Evolutionary conservation across 768 basidiomycete species (phyloP), one percentile per base, ranked within the genome.

Genomic region (Rhodotorula paludigena): DNA sequence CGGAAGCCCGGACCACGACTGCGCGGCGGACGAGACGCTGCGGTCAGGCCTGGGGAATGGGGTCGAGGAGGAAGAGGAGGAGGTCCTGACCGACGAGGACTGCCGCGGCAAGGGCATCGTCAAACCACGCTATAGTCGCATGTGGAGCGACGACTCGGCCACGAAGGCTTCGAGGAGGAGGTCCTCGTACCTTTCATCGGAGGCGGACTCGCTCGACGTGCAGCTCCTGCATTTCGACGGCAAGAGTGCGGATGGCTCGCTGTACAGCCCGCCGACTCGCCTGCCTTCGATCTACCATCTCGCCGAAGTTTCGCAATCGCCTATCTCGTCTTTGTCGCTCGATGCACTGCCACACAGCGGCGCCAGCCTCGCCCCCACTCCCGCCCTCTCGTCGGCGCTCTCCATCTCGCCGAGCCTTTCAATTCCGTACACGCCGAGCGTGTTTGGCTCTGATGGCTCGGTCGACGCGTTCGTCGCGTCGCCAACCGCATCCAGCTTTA

Each of bases 221-320:
- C 60, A 60, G 20, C 12, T 53, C 32, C 42, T 58, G 36, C 38
- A 57, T 15, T 32, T 60, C 33, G 25, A 42, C 18, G 59, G 36
- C 30, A 16, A 16, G 42, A 12, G 23, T 30, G 33, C 20, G 11
- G 45, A 25, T 23, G 60, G 54, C 53, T 57, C 62, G n/a, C n/a
- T n/a, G 11, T 66, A 66, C 55, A 52, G 30, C 11, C 57, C 61
- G 5, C 49, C 62, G 11, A 38, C 62, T 0, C 53, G 62, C 25
- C 57, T 60, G 1, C 35, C 51, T 25, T 15, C 47, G 30, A 35
- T 61, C 60, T 30, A 35, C 30, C n/a, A 25, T 15, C 60, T 66
- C 15, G 30, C 39, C 12, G 54, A 61, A 35, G 60, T 38, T 1
- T 35, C 47, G n/a, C 5, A 39, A 11, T 5, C 54, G 4, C 65